Conservation (phyloP, 768 basidiomycete genomes). For the Lentinula raphanica region DNA sequence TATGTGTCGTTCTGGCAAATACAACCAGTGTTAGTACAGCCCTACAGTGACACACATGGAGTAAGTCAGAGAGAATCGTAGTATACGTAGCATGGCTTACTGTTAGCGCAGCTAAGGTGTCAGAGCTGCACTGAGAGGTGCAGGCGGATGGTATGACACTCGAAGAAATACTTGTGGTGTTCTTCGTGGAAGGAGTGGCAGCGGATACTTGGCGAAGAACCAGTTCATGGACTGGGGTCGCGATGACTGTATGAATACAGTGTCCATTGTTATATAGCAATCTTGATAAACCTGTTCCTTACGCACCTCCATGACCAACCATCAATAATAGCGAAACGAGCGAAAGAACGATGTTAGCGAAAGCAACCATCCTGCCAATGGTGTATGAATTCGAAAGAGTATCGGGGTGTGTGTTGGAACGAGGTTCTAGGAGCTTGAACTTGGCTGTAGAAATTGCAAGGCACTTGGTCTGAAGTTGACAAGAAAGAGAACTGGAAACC, state of each 20-base stretch:
- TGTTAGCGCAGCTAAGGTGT: not conserved
- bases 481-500: not conserved
- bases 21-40: not conserved
- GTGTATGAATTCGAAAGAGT: not conserved
- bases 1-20: not conserved
- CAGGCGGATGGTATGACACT: not conserved
- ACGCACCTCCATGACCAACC: not conserved
- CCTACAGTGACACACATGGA: too few relatives aligned
- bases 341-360: not conserved
- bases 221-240: not conserved
- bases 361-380: slow-evolving; percentile 4
- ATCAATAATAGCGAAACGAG: not conserved
- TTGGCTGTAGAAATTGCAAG: not conserved
- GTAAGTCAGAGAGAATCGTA: too few relatives aligned
- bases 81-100: not conserved
- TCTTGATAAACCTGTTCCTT: not conserved
- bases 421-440: too few relatives aligned
- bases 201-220: not conserved
- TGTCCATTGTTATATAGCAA: too few relatives aligned
- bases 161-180: not conserved
- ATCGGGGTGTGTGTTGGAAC: not conserved
- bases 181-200: not conserved
- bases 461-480: not conserved
- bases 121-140: not conserved
- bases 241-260: not conserved